These are phyloP conservation scores for Berberis vulgaris DNA, from an alignment of 164 flowering plant species.

Conservation along the genomic window DNA sequence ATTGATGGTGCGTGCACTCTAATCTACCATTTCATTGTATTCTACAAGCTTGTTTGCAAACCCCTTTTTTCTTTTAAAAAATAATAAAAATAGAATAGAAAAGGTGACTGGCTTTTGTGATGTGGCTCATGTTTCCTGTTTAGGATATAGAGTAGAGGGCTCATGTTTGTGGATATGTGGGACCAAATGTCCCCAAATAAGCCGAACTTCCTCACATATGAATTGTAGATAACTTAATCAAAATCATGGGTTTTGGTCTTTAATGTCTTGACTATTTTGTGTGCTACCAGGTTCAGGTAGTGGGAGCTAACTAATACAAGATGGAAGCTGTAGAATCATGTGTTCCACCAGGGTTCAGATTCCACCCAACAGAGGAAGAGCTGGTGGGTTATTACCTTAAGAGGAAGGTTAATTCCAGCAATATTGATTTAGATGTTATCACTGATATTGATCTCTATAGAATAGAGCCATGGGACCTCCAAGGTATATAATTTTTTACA, in stretches of 20 bases:
- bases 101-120: not conserved
- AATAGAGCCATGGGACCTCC: slow-evolving; percentile 86
- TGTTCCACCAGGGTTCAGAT: slow-evolving; percentile 83
- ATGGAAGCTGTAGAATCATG: slow-evolving; percentile 41
- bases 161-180: not conserved
- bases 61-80: not conserved
- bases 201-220: too few relatives aligned
- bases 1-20: slow-evolving; percentile 15
- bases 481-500: slow-evolving; percentile 34
- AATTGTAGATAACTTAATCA: too few relatives aligned
- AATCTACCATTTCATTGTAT: slow-evolving; percentile 2
- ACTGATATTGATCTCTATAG: slow-evolving; percentile 72
- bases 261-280: not conserved
- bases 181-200: too few relatives aligned
- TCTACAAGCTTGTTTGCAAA: not conserved
- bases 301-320: not conserved
- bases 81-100: not conserved
- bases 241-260: not conserved
- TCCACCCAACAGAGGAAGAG: slow-evolving; percentile 90
- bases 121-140: not conserved
- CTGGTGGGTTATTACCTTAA: slow-evolving; percentile 73
- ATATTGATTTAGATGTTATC: slow-evolving; percentile 65
- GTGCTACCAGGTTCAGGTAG: not conserved
- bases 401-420: slow-evolving; percentile 45
- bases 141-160: not conserved